Base-by-base conservation (phyloP, 306 rosid genomes). In the Alnus glutinosa region DNA sequence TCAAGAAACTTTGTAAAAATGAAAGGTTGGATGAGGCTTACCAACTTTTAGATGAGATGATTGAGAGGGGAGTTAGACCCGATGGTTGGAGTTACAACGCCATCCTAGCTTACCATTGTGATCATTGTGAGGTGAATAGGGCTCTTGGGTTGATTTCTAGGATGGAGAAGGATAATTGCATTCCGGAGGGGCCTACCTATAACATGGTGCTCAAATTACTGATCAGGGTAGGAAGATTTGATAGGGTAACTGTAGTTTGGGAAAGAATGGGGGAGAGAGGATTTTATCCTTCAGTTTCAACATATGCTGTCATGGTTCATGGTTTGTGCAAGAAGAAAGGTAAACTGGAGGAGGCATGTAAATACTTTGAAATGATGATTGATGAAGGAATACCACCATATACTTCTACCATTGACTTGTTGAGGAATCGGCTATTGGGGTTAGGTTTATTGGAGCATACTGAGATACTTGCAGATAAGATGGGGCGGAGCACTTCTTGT, bases 371-470 rank as follows among this genome's bases (percentile, higher is more conserved):
- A 89, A 83, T 76, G 77, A 94, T 94, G 98, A 73, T 94, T 42
- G 97, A 94, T 71, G 97, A 92, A 85, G 97, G 97, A 80, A 87
- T 92, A 79, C 98, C 97, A 2, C 97, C 94, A 71, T 92, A 92
- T 81, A 74, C 82, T 74, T 81, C 92, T 50, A 94, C 95, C 0
- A 55, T 92, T 4, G 91, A 92, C 83, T 42, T 91, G 82, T 70
- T 92, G 89, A 84, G 94, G 81, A 89, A 84, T 80, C 83, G 87
- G 44, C 89, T 92, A 58, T 32, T 90, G 84, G 92, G 89, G 5
- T 77, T 86, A 32, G 95, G 97, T 70, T 66, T 91, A 28, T 78
- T 61, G 23, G 95, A 91, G 75, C 83, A 83, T 12, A 78, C 81
- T 44, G 95, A 86, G 83, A 89, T 94, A 66, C 89, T 94, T 57